These are phyloP conservation scores for Phaffomyces opuntiae DNA, from an alignment of 805 yeast genomes.

Conservation along the genomic window DNA sequence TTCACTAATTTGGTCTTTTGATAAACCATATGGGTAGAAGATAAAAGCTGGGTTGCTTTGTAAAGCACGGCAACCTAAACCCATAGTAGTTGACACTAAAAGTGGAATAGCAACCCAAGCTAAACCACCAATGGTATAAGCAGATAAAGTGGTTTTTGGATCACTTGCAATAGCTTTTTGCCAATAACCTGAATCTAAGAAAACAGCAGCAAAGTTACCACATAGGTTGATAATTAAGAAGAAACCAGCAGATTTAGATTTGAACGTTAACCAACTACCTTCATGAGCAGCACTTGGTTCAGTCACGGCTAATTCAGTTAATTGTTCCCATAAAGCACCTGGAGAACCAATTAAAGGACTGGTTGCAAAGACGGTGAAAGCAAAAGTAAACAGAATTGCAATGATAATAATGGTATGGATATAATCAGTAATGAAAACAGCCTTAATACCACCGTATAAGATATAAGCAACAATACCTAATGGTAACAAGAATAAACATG, in stretches of 20 bases:
- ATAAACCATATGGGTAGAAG: conserved; percentile 63
- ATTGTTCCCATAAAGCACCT: conserved; percentile 65
- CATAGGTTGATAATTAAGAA: conserved; percentile 84
- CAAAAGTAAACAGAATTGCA: conserved; percentile 72
- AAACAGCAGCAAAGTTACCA: conserved; percentile 87
- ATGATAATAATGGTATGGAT: conserved; percentile 76
- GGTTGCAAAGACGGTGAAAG: conserved; percentile 74
- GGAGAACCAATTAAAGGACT: conserved; percentile 73
- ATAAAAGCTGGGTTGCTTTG: conserved; percentile 71
- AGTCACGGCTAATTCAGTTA: conserved; percentile 50
- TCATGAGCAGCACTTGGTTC: conserved; percentile 69
- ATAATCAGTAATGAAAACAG: conserved; percentile 76
- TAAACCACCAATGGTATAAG: conserved; percentile 81
- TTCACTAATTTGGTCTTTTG: conserved; percentile 65
- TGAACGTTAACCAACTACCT: conserved; percentile 86
- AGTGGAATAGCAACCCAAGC: conserved; percentile 92
- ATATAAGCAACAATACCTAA: conserved; percentile 72
- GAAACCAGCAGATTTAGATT: conserved; percentile 78
- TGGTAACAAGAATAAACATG: conserved; percentile 78
- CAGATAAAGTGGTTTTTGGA: conserved; percentile 81
- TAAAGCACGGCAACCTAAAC: conserved; percentile 72
- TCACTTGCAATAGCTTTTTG: conserved; percentile 83
- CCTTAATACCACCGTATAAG: conserved; percentile 74
- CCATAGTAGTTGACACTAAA: conserved; percentile 77
- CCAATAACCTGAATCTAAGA: conserved; percentile 83